Percentiles rank a stretch among this genome's conserved stretches.
phyloP scores from a whole-genome alignment of 306 rosid genomes.

The Cyclanthera cordifolia region DNA sequence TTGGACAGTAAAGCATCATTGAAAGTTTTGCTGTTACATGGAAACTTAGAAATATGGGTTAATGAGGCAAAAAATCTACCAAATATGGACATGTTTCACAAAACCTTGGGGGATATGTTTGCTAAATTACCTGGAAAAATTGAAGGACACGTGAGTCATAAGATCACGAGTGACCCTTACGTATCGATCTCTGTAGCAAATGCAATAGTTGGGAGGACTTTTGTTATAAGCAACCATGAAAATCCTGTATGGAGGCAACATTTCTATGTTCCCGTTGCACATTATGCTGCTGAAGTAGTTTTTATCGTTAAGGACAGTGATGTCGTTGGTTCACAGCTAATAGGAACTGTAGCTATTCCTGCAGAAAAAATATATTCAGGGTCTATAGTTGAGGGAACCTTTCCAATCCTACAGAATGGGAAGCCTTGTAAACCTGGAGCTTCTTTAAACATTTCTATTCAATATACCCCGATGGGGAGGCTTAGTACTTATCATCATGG shows the following conservation, averaged over 20 bases:
- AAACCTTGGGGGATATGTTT: constrained; percentile 67
- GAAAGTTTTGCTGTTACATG: constrained; percentile 67
- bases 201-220: constrained; percentile 90
- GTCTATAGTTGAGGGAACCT: constrained; percentile 54
- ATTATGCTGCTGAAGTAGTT: constrained; percentile 65
- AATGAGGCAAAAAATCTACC: constrained; percentile 67
- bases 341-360: constrained; percentile 72
- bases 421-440: constrained; percentile 86
- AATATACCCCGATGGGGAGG: constrained; percentile 63
- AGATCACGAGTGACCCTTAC: constrained; percentile 94
- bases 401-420: constrained; percentile 59
- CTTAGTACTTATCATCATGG: constrained; percentile 58
- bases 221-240: constrained; percentile 78
- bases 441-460: constrained; percentile 56
- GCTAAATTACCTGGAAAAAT: constrained; percentile 46
- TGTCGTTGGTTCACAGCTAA: constrained; percentile 77
- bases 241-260: constrained; percentile 86
- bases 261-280: constrained; percentile 81
- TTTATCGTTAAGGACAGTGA: constrained; percentile 89
- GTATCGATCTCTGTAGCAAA: constrained; percentile 56
- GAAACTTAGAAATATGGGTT: constrained; percentile 77
- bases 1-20: constrained; percentile 48
- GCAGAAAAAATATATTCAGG: constrained; percentile 61
- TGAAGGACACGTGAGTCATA: constrained; percentile 41
- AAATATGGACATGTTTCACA: constrained; percentile 96